phyloP scores from a whole-genome alignment of 805 yeast species.

The Metschnikowia lachancei region DNA sequence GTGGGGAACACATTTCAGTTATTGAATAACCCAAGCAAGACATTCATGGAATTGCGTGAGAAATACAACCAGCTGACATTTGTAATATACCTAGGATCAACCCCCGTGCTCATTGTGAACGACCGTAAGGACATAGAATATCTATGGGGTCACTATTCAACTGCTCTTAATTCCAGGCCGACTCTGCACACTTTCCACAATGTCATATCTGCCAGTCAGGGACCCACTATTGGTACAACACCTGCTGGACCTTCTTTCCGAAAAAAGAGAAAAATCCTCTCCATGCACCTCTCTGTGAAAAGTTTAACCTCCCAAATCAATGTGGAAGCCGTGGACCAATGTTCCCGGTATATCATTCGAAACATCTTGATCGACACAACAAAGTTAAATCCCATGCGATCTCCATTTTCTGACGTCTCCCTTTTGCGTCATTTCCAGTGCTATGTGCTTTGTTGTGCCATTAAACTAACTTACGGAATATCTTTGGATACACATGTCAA shows the following conservation, averaged over 20 bases:
- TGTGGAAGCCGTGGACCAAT: constrained; percentile 37
- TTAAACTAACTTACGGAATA: constrained; percentile 53
- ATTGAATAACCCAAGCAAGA: constrained; percentile 47
- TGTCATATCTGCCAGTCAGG: constrained; percentile 52
- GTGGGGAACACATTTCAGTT: constrained; percentile 51
- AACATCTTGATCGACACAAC: constrained; percentile 10
- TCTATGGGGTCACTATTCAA: constrained; percentile 49
- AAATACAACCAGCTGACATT: constrained; percentile 45
- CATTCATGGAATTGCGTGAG: constrained; percentile 46
- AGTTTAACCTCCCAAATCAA: constrained; percentile 28
- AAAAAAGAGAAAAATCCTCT: constrained; percentile 47
- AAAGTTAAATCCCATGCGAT: constrained; percentile 16
- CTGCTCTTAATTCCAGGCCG: constrained; percentile 66
- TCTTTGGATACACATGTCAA: constrained; percentile 40
- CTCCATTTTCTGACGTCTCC: constrained; percentile 33
- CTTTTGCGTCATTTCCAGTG: constrained; percentile 45
- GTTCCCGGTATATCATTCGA: constrained; percentile 29
- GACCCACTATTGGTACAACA: constrained; percentile 64
- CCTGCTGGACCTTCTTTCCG: constrained; percentile 51
- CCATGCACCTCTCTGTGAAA: constrained; percentile 41
- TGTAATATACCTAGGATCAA: constrained; percentile 61
- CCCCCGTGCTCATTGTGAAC: constrained; percentile 63
- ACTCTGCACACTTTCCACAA: constrained; percentile 64
- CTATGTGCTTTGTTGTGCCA: constrained; percentile 50
- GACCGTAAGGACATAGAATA: constrained; percentile 51